Evolutionary conservation across 345 rosid species (phyloP).

Genomic region (Brassica juncea): DNA sequence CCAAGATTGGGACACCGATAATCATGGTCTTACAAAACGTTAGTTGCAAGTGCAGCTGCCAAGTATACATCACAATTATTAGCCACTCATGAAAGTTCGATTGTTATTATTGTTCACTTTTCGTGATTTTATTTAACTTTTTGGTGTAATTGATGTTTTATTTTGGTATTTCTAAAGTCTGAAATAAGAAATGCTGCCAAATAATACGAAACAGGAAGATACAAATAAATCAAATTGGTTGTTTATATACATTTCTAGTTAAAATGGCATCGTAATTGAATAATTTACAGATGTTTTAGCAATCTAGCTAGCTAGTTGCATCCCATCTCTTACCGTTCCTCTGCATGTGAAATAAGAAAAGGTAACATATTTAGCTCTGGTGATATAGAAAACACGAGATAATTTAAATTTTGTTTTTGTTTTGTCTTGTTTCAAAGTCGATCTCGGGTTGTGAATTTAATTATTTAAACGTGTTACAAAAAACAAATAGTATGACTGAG

Average conservation of each 20-base stretch:
- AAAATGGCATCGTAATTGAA: neutral
- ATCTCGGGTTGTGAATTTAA: neutral
- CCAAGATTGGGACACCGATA: no score
- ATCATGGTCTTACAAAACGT: neutral
- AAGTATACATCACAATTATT: neutral
- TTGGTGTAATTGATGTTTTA: neutral
- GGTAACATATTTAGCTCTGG: neutral
- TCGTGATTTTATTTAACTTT: neutral
- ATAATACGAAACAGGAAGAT: neutral
- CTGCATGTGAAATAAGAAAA: neutral
- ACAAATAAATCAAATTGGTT: neutral
- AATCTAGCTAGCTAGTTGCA: neutral
- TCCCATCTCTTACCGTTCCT: neutral
- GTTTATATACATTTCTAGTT: neutral
- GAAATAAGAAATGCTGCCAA: neutral
- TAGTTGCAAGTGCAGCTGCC: neutral
- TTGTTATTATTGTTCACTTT: neutral
- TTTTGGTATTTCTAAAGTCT: neutral
- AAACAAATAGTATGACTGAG: neutral
- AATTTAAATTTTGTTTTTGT: neutral
- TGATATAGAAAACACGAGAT: neutral
- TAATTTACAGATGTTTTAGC: neutral
- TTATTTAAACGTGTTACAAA: neutral
- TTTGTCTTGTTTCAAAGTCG: neutral
- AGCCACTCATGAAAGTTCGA: neutral